Evolutionary conservation across 2,329 filamentous ascomycete species (phyloP).

Genomic region (Alternaria solani): DNA sequence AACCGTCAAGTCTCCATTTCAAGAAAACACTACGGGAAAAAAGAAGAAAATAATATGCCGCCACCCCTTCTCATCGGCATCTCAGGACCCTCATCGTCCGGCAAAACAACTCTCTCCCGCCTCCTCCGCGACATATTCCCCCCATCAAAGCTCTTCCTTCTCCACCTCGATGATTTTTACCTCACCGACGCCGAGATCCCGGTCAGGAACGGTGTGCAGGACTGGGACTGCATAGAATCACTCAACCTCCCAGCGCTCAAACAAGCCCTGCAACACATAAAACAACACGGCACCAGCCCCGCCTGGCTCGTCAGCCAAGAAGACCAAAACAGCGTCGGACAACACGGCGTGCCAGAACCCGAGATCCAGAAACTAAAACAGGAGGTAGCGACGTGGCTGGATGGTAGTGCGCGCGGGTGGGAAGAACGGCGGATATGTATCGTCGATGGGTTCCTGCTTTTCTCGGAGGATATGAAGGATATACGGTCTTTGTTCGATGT

Average conservation of each 20-base stretch:
- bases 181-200: conserved; percentile 74
- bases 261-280: conserved; percentile 74
- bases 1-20: too few species aligned
- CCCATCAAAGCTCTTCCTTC: conserved; percentile 68
- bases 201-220: conserved; percentile 65
- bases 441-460: conserved; percentile 90
- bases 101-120: conserved; percentile 92
- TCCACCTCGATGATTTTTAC: conserved; percentile 98
- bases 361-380: conserved; percentile 51
- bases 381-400: conserved; percentile 22
- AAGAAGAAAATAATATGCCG: conserved; percentile 13
- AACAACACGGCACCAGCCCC: conserved; percentile 68
- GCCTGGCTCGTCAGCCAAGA: conserved; percentile 62
- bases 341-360: conserved; percentile 39
- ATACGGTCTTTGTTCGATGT: conserved; percentile 72
- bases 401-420: conserved; percentile 24
- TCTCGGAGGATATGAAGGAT: conserved; percentile 63
- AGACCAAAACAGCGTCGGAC: conserved; percentile 64
- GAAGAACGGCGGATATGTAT: conserved; percentile 61
- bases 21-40: not conserved
- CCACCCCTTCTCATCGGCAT: conserved; percentile 74
- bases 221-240: conserved; percentile 91
- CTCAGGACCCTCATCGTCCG: conserved; percentile 89
- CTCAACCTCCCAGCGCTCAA: conserved; percentile 76
- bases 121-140: conserved; percentile 84